Base-by-base conservation (phyloP, 768 basidiomycete genomes). In the Serendipita sp. region DNA sequence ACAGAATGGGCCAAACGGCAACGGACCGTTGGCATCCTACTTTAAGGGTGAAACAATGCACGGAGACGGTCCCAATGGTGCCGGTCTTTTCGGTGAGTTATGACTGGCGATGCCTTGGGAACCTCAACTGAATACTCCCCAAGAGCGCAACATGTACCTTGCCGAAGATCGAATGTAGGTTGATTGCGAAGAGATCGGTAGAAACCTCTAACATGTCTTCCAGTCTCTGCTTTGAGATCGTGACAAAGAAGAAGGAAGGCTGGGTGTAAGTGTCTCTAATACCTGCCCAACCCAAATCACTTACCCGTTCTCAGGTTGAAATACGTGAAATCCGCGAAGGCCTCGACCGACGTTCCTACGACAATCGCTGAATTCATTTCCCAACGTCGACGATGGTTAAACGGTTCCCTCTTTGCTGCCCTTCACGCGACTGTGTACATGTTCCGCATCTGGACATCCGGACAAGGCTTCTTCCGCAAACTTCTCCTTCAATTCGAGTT, bases 261-360 rank as follows among this genome's bases (percentile, higher is more conserved):
- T 85, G 88, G 89, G 76, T 82, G 87, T 85, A 76, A 70, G 83
- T 81, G 43, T 65, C 67, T 14, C 38, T 66, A 43, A 31, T 42
- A 17, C 56, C 20, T 44, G 30, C 30, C 38, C 56, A 45, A 38
- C 11, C 5, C 50, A 31, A 16, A 9, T 11, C 26, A 16, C n/a
- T 50, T 34, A 22, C 58, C 43, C n/a, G 7, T 33, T 34, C 56
- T 28, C 65, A 88, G 86, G 16, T 74, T 90, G 68, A 86, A 84
- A 72, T 94, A 92, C 70, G 91, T 94, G 72, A 91, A 91, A 79
- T 88, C 83, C 68, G 94, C 94, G 16, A 92, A 94, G 67, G 94
- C 92, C 0, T 81, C 92, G 44, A 97, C 94, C n/a, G 94, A 98
- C 74, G 93, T 95, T 3, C 94, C 94, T 33, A 86, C 90, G 41